These are phyloP conservation scores for Tricholoma hemisulphureum DNA, from an alignment of 768 basidiomycete species.

Conservation along the genomic window DNA sequence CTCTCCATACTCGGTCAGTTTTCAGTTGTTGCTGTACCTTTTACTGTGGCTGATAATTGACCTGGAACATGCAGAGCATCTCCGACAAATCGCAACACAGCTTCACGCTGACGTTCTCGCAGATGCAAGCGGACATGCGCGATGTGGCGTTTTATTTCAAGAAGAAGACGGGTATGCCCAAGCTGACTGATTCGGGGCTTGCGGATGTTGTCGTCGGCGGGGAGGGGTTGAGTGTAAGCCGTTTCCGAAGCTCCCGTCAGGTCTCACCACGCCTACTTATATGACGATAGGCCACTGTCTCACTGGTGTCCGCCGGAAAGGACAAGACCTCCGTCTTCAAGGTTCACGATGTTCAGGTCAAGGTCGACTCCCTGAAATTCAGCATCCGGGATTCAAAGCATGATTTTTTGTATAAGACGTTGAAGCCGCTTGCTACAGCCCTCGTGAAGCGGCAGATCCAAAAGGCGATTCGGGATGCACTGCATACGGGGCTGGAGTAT, in stretches of 20 bases:
- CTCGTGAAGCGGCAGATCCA: constrained; percentile 76
- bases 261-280: neutral
- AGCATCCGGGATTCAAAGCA: constrained; percentile 90
- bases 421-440: constrained; percentile 75
- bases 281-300: constrained; percentile 47
- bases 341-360: constrained; percentile 69
- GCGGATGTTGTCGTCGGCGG: constrained; percentile 88
- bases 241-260: neutral
- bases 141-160: constrained; percentile 91
- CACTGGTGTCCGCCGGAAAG: constrained; percentile 57
- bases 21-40: no score
- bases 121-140: constrained; percentile 92
- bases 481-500: constrained; percentile 81
- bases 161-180: constrained; percentile 82
- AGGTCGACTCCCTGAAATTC: constrained; percentile 87
- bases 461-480: constrained; percentile 57
- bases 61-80: constrained; percentile 17
- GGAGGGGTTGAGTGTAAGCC: constrained; percentile 65
- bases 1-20: constrained; percentile 60
- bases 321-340: constrained; percentile 72
- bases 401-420: constrained; percentile 81
- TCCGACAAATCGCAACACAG: constrained; percentile 66
- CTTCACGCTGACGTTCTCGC: constrained; percentile 71
- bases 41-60: neutral
- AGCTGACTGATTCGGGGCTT: constrained; percentile 76